Evolutionary conservation across 768 basidiomycete genomes (phyloP).

Genomic region (Epithele typhae): DNA sequence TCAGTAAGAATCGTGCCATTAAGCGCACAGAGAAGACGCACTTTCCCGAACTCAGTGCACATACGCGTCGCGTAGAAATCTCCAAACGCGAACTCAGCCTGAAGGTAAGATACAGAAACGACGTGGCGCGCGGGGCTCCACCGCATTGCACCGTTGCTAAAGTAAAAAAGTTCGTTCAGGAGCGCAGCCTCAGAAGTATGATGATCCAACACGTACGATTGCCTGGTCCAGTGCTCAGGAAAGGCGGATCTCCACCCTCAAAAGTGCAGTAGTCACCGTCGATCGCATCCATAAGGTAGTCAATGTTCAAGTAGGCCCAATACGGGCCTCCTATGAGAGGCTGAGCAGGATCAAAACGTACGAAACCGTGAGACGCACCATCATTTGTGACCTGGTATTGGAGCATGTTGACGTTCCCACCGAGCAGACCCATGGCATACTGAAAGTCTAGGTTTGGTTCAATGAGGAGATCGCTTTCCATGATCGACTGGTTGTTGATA

Average conservation of each 20-base stretch:
- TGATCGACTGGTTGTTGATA: neutral
- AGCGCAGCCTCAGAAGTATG: too few relatives aligned
- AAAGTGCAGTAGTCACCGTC: conserved; percentile 41
- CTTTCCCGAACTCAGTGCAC: conserved; percentile 40
- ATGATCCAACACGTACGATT: too few relatives aligned
- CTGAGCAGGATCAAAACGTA: too few relatives aligned
- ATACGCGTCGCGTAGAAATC: conserved; percentile 25
- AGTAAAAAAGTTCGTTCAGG: too few relatives aligned
- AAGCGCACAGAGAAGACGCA: too few relatives aligned
- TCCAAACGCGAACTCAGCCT: neutral
- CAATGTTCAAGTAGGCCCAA: too few relatives aligned
- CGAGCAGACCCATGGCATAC: conserved; percentile 42
- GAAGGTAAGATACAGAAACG: conserved; percentile 36
- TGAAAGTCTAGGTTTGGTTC: conserved; percentile 48
- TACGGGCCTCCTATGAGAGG: too few relatives aligned
- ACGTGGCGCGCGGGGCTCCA: conserved; percentile 30
- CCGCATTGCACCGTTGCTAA: too few relatives aligned
- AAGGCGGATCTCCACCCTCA: conserved; percentile 1
- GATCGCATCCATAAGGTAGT: conserved; percentile 36
- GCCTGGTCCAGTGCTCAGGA: neutral
- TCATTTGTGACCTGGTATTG: conserved; percentile 17
- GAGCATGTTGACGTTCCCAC: conserved; percentile 14
- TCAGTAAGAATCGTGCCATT: too few relatives aligned
- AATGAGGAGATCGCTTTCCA: conserved; percentile 31
- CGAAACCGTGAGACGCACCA: too few relatives aligned